Conservation (phyloP, 129 eudicot species). For the Tagetes erecta region DNA sequence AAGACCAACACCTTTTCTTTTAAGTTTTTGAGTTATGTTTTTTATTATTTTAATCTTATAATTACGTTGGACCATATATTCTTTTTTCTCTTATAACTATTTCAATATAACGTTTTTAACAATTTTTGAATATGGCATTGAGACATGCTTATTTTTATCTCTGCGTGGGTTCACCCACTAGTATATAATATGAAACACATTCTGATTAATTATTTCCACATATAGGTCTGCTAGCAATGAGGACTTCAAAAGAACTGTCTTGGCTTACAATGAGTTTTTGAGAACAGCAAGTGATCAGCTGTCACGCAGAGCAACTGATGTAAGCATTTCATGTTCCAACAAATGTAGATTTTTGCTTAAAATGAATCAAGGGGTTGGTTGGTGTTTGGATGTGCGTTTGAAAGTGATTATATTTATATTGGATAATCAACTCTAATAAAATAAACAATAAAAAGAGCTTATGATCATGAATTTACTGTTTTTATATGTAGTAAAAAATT, state of each 20-base stretch:
- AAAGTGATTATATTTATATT: neutral
- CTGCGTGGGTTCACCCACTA: too few species aligned
- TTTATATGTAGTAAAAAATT: neutral
- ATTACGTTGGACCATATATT: too few species aligned
- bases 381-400: neutral
- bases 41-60: too few species aligned
- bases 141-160: too few species aligned
- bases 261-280: slow-evolving; percentile 61
- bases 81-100: too few species aligned
- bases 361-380: slow-evolving; percentile 11
- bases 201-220: slow-evolving; percentile 7
- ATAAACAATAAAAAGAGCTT: neutral
- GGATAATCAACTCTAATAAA: neutral
- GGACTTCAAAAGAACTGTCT: slow-evolving; percentile 37
- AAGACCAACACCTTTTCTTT: too few species aligned
- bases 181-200: neutral
- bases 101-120: too few species aligned
- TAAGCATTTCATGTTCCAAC: slow-evolving; percentile 45
- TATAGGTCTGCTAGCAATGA: slow-evolving; percentile 44
- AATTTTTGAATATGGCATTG: too few species aligned
- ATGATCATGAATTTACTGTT: neutral
- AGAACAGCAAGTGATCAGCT: slow-evolving; percentile 70
- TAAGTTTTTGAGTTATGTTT: too few species aligned
- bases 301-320: slow-evolving; percentile 83
- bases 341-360: slow-evolving; percentile 19